Evolutionary conservation across 1,139 yeast species (phyloP), one percentile per base, ranked within the genome.

Genomic region (Oligophagozyma castellii): DNA sequence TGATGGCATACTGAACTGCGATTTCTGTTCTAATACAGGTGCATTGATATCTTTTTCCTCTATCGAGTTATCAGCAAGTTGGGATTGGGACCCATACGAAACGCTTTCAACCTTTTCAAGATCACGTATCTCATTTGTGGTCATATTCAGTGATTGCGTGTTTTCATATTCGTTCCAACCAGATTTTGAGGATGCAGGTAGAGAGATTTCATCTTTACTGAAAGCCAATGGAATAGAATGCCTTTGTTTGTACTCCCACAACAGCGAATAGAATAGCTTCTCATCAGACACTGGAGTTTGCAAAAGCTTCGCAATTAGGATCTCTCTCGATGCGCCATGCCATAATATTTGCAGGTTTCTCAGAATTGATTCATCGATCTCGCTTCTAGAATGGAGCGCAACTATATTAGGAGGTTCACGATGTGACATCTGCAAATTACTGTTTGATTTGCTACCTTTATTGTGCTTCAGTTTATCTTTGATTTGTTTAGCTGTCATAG

Each of bases 291-390:
- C 67, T 16, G 62, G 69, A 0, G 70, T 62, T 2, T 74, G 62
- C 28, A 77, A 43, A 24, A 89, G 61, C 35, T 73, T 67, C 5
- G 67, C 55, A 22, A 79, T 58, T 22, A 89, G 71, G 8, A 67
- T 56, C 12, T 69, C 65, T 34, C 70, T 70, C 22, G 72, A 65
- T 34, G 83, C 80, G 28, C 94, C 94, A 51, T 86, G 96, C 74
- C 95, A 89, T 34, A 89, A 59, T 18, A 86, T 84, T 32, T 83
- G 81, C 40, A 92, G 63, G 46, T 83, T 86, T 45, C 80, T 77
- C 44, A 89, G 62, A 29, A 89, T 81, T 46, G 84, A 93, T 35
- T 62, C 61, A 54, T 89, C 96, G 32, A 89, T 74, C 29, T 73
- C 78, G 11, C 59, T 61, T 24, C 55, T 57, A 3, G 72, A 60